phyloP scores from a whole-genome alignment of 805 yeast genomes.

The Spathaspora girioi region DNA sequence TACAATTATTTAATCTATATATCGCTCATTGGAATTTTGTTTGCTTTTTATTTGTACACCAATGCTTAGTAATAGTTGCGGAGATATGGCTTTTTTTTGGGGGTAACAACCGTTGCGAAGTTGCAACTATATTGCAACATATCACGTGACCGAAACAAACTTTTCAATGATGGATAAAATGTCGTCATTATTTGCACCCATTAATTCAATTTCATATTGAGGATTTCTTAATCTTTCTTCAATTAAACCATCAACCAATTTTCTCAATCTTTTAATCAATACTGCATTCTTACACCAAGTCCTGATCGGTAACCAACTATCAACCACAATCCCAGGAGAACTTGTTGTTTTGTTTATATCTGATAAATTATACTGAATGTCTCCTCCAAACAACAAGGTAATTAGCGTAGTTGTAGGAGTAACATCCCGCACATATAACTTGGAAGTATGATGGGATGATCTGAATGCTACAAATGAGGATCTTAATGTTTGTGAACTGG shows the following conservation, averaged over 20 bases:
- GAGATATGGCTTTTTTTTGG: not conserved
- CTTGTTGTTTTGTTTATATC: constrained; percentile 42
- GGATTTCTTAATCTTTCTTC: constrained; percentile 51
- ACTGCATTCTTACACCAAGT: constrained; percentile 97
- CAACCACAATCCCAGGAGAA: constrained; percentile 76
- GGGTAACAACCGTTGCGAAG: not conserved
- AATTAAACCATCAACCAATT: constrained; percentile 63
- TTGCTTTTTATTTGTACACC: not conserved
- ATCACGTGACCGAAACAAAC: not conserved
- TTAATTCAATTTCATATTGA: constrained; percentile 9
- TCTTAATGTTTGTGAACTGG: constrained; percentile 33
- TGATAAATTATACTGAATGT: constrained; percentile 54
- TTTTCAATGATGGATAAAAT: constrained; percentile 18
- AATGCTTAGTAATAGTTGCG: not conserved
- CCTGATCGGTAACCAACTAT: constrained; percentile 83
- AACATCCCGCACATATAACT: constrained; percentile 65
- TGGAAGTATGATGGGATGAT: constrained; percentile 59
- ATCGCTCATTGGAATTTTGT: not conserved
- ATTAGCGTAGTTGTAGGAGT: constrained; percentile 79
- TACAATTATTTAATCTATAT: not conserved
- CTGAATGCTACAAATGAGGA: constrained; percentile 63
- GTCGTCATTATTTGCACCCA: constrained; percentile 11
- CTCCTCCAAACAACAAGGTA: constrained; percentile 78
- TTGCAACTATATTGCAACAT: not conserved
- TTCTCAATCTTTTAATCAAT: constrained; percentile 65